phyloP scores from a whole-genome alignment of 345 rosid species.

The Moricandia arvensis region DNA sequence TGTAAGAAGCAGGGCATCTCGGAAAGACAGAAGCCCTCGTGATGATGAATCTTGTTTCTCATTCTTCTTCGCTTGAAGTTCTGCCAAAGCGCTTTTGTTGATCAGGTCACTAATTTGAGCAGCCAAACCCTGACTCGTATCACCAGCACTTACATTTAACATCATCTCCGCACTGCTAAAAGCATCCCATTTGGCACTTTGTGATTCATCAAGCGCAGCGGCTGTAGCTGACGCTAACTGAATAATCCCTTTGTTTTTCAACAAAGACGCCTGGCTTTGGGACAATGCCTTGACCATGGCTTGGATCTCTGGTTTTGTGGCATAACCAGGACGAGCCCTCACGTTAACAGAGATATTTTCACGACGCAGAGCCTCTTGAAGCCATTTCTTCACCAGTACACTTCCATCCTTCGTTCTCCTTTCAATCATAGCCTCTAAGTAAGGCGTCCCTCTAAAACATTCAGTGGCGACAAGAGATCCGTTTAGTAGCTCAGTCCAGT shows the following conservation, averaged over 20 bases:
- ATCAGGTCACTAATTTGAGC: constrained; percentile 91
- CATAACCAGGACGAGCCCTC: constrained; percentile 67
- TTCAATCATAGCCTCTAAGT: constrained; percentile 79
- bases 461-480: constrained; percentile 79
- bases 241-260: constrained; percentile 80
- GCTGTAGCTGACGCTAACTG: constrained; percentile 78
- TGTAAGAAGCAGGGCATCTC: constrained; percentile 75
- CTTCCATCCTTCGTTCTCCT: constrained; percentile 86
- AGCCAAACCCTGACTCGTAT: constrained; percentile 89
- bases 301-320: constrained; percentile 64
- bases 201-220: constrained; percentile 63
- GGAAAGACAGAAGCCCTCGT: constrained; percentile 62
- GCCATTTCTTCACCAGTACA: constrained; percentile 87
- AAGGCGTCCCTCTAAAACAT: constrained; percentile 77
- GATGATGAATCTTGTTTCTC: constrained; percentile 44
- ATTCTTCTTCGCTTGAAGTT: constrained; percentile 46
- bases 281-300: constrained; percentile 64
- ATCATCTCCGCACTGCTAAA: constrained; percentile 88
- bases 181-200: constrained; percentile 77
- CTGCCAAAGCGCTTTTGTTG: constrained; percentile 61
- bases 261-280: constrained; percentile 55
- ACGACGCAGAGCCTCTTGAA: constrained; percentile 72
- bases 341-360: constrained; percentile 58
- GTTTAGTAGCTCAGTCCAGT: constrained; percentile 44
- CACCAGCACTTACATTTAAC: constrained; percentile 77